Evolutionary conservation across 768 basidiomycete species (phyloP), one percentile per base, ranked within the genome.

Genomic region (Chalciporus pseudorubinellus): DNA sequence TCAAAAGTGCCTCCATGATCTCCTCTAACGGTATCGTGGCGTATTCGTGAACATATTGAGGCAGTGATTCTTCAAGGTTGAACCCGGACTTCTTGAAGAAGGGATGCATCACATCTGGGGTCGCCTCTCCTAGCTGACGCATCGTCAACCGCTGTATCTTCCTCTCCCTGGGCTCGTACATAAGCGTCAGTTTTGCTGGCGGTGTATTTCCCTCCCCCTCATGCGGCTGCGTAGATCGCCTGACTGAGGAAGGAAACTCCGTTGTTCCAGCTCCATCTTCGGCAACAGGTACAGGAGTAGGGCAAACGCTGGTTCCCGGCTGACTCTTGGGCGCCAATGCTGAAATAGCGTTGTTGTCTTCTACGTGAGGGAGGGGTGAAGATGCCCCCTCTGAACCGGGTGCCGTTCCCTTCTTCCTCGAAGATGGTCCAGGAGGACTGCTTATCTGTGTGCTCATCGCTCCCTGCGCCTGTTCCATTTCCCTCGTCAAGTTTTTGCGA

Each of bases 51-150:
- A 93, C 87, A 60, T 90, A 92, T 57, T 89, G 87, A 12, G 91
- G 90, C n/a, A 92, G 63, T 1, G 88, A 84, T 56, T 91, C 89
- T 63, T 91, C 87, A 44, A 92, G 69, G 63, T 82, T 90, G 71
- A 92, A 89, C 0, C 89, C 87, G 2, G 88, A 83, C 62, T 83
- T 87, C 61, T 90, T 87, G 71, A 90, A 90, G 70, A 89, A 89
- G 3, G 87, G 87, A 65, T 87, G 88, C 88, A 87, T 88, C 19
- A 90, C 86, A 59, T 91, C 88, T 1, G 90, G 89, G 0, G 89
- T 90, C n/a, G 88, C 89, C 65, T 92, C 88, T 28, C 91, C 92
- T 12, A 93, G 73, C 64, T 92, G 92, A 22, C 87, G 81, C 82
- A 92, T 85, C 19, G 84, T 88, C 48, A 92, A 69, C n/a, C 87